Conservation (phyloP, 2,329 filamentous ascomycete genomes). For the Thermothelomyces thermophilus region DNA sequence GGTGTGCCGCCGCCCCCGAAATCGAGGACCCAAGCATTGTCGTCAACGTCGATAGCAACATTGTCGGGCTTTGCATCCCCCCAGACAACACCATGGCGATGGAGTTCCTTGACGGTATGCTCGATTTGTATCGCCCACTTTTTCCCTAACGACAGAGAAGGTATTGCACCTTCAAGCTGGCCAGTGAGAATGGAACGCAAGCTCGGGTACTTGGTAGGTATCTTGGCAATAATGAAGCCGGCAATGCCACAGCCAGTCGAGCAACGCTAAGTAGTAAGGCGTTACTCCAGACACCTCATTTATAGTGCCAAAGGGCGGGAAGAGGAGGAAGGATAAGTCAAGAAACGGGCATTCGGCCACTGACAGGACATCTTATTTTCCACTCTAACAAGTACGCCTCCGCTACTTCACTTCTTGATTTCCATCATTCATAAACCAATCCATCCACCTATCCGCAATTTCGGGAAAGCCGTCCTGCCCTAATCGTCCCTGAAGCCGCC, state of each 20-base stretch:
- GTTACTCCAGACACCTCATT: no score
- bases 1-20: constrained; percentile 35
- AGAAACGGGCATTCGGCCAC: no score
- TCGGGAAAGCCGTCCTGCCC: constrained; percentile 12
- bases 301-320: no score
- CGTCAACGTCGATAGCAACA: constrained; percentile 32
- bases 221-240: no score
- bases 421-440: constrained; percentile 21
- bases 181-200: no score
- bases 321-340: no score
- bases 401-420: constrained; percentile 20
- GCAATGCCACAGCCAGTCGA: no score
- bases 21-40: constrained; percentile 35
- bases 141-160: no score
- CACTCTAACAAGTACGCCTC: background rate
- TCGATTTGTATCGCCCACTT: constrained; percentile 25
- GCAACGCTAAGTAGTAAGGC: no score
- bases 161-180: no score
- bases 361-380: no score
- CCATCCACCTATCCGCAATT: constrained; percentile 11
- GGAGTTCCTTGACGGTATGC: constrained; percentile 25
- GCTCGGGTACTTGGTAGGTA: no score
- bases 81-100: constrained; percentile 28
- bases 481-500: constrained; percentile 11
- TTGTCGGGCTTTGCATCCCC: constrained; percentile 31